A percentile compares a stretch with the other conserved stretches of the same genome.
These are phyloP conservation scores for Zoysia matrella DNA, from an alignment of 202 grass and related monocot genomes.

Conservation along the genomic window DNA sequence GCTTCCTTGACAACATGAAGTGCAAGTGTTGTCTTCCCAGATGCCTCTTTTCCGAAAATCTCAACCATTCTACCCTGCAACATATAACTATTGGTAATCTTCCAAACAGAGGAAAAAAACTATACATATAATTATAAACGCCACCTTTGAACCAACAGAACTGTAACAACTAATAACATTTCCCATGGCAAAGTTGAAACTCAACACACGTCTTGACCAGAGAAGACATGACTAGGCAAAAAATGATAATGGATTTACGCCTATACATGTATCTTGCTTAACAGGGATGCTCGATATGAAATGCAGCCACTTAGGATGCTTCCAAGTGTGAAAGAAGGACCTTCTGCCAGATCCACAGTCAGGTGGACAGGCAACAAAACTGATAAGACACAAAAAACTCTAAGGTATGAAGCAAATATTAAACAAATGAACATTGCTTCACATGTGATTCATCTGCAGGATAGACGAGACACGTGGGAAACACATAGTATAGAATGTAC, in stretches of 20 bases:
- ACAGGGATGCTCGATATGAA: neutral
- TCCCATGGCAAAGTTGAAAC: constrained; percentile 8
- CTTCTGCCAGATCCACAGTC: neutral
- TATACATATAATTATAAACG: neutral
- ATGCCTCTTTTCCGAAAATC: constrained; percentile 89
- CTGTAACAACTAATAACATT: neutral
- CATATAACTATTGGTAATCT: constrained; percentile 25
- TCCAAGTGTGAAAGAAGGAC: neutral
- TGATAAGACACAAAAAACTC: neutral
- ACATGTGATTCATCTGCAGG: neutral
- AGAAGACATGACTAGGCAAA: neutral
- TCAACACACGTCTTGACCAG: constrained; percentile 3
- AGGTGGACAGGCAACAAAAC: neutral
- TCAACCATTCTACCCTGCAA: constrained; percentile 92
- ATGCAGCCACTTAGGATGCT: neutral
- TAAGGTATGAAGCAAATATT: neutral
- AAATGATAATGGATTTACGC: neutral
- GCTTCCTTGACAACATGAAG: constrained; percentile 96
- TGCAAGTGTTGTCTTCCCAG: constrained; percentile 94
- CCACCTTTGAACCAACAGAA: neutral
- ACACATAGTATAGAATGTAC: neutral
- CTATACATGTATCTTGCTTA: neutral
- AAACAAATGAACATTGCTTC: constrained; percentile 3
- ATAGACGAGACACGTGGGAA: neutral
- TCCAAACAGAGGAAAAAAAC: constrained; percentile 23